Evolutionary conservation across 2,329 filamentous ascomycete genomes (phyloP), one percentile per base, ranked within the genome.

Genomic region (Knufia fluminis): DNA sequence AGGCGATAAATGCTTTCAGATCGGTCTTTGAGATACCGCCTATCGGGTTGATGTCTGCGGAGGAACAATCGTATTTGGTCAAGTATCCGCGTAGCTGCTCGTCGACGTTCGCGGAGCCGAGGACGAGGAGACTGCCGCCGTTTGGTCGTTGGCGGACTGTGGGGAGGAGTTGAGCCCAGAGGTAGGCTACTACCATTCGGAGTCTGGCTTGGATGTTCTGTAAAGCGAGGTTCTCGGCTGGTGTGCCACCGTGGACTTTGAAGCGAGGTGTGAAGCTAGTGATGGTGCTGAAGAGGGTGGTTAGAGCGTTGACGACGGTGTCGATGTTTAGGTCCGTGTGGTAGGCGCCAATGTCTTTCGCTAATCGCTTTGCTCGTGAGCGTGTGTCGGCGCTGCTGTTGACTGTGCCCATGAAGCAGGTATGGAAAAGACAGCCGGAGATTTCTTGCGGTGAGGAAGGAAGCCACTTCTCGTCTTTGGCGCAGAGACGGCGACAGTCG

Each of bases 271-370:
- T 71, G 57, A 85, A 86, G 35, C 70, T 70, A 1, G 80, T 78
- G 0, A 78, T 74, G 1, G 71, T 63, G 0, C 73, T 71, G 48
- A 88, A 71, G 1, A 88, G 66, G 38, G 72, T 73, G 56, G 76
- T 79, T 46, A 81, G 69, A 0, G 82, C 76, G 17, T 76, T 69
- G 19, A 56, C 51, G 22, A 66, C 51, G 16, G 60, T 55, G 60
- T 91, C 86, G 50, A 91, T 88, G 59, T 88, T 79, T 39, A 88
- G 70, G 60, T 90, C 77, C 3, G 78, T 72, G 61, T 92, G 87
- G 59, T 88, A 82, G 14, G 77, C 72, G 28, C 57, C 57, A 14
- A 59, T 52, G n/a, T 64, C 63, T 10, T 61, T 59, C 1, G 71
- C 62, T 2, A 91, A 72, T 0, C 76, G 71, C 59, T 77, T 76